Conservation (phyloP, 148 eudicot species). For the Rhododendron griersonianum region DNA sequence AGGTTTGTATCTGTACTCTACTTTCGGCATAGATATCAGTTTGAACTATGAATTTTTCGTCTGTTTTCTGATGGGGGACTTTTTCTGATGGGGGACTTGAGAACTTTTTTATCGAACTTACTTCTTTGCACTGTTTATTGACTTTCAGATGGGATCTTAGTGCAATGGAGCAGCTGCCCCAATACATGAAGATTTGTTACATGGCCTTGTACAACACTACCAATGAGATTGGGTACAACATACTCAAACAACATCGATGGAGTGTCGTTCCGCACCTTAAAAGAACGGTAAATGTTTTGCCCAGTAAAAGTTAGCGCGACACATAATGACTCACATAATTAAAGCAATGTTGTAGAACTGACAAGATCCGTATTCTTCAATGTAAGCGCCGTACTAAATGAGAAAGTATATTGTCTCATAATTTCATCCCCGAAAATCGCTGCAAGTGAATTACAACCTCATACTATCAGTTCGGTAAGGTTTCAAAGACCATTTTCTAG, state of each 20-base stretch:
- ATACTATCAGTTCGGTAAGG: too few species aligned
- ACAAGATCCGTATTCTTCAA: too few species aligned
- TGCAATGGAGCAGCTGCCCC: constrained; percentile 30
- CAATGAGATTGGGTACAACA: constrained; percentile 9
- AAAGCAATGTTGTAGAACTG: too few species aligned
- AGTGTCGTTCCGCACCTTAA: constrained; percentile 6
- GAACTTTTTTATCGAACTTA: not conserved
- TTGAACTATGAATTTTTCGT: too few species aligned
- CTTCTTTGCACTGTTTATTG: not conserved
- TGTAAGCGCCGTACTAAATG: too few species aligned
- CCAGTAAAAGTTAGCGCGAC: not conserved
- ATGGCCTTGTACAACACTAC: constrained; percentile 31
- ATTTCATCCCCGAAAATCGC: too few species aligned
- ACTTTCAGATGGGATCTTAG: constrained; percentile 32
- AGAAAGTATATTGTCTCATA: too few species aligned
- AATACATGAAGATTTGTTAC: constrained; percentile 45
- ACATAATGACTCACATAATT: not conserved
- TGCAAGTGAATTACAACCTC: too few species aligned
- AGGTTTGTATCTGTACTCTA: constrained; percentile 17
- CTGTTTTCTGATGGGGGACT: not conserved
- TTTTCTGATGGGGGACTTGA: not conserved
- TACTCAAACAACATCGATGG: constrained; percentile 4
- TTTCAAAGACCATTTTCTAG: too few species aligned
- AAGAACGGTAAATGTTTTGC: constrained; percentile 3
- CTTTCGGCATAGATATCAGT: not conserved